Evolutionary conservation across 1,139 yeast genomes (phyloP).

Genomic region (Tardiomyces digboiensis): DNA sequence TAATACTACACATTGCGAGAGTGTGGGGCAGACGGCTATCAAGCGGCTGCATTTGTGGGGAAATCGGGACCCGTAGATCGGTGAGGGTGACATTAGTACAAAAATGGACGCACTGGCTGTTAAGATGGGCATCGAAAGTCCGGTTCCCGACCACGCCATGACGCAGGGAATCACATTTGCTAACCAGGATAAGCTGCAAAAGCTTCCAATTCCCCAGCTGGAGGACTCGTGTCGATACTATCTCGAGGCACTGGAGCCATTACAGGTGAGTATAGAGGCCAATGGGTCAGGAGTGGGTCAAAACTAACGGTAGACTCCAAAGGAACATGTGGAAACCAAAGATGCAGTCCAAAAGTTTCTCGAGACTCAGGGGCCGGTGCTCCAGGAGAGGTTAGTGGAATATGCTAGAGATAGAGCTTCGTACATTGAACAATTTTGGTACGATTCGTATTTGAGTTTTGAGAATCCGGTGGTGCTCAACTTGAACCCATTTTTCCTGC

Average conservation of each 20-base stretch:
- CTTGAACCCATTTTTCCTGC: conserved; percentile 75
- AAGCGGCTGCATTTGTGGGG: no score
- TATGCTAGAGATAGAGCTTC: conserved; percentile 60
- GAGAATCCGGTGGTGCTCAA: conserved; percentile 83
- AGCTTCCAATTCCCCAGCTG: conserved; percentile 73
- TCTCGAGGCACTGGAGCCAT: conserved; percentile 57
- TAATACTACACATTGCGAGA: no score
- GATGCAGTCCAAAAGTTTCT: conserved; percentile 53
- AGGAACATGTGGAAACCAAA: conserved; percentile 53
- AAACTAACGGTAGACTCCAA: conserved; percentile 48
- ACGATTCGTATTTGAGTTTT: conserved; percentile 75
- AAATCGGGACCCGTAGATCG: no score
- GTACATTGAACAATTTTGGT: conserved; percentile 91
- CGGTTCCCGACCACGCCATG: neutral
- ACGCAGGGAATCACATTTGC: conserved; percentile 35
- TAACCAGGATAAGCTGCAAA: conserved; percentile 45
- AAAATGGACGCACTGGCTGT: neutral
- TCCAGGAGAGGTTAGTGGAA: conserved; percentile 53
- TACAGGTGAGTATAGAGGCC: no score
- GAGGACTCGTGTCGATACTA: conserved; percentile 55
- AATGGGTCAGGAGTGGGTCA: no score
- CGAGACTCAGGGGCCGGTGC: conserved; percentile 45
- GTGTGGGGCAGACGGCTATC: no score
- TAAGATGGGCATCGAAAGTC: neutral
- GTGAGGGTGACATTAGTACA: no score